Conservation (phyloP, 345 rosid genomes). For the Bruguiera parviflora region DNA sequence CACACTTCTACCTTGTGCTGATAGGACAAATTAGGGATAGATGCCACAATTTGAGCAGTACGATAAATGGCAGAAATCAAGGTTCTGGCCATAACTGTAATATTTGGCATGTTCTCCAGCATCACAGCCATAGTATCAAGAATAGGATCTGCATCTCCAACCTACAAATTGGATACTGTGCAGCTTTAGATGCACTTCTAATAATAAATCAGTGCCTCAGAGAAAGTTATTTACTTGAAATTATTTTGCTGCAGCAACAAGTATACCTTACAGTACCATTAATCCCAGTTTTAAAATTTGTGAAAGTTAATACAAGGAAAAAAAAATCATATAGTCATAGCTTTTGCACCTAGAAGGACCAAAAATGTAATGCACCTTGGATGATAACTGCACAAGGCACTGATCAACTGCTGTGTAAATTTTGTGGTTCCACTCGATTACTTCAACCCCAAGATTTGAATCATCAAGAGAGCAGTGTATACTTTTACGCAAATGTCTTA, state of each 20-base stretch:
- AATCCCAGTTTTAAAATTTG: background rate
- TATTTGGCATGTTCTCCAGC: slow-evolving; percentile 72
- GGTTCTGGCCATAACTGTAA: slow-evolving; percentile 62
- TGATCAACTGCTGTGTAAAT: slow-evolving; percentile 60
- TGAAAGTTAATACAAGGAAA: background rate
- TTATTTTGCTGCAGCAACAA: background rate
- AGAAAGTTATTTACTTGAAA: background rate
- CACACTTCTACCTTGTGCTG: slow-evolving; percentile 51
- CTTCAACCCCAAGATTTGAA: slow-evolving; percentile 54
- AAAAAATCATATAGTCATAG: background rate
- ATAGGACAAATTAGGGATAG: slow-evolving; percentile 58
- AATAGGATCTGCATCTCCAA: slow-evolving; percentile 82
- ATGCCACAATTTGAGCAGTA: slow-evolving; percentile 68
- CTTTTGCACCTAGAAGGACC: background rate
- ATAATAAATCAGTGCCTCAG: background rate
- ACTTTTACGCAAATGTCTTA: slow-evolving; percentile 70
- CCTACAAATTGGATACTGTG: slow-evolving; percentile 36
- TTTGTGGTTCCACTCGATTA: slow-evolving; percentile 52
- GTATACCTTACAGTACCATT: background rate
- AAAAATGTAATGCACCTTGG: slow-evolving; percentile 40
- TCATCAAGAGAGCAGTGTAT: slow-evolving; percentile 69
- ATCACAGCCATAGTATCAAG: slow-evolving; percentile 79
- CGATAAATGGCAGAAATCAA: slow-evolving; percentile 56
- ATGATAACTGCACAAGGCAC: slow-evolving; percentile 59
- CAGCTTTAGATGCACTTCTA: slow-evolving; percentile 13